Evolutionary conservation across 345 rosid species (phyloP), one percentile per base, ranked within the genome.

Genomic region (Rhodomyrtus tomentosa): DNA sequence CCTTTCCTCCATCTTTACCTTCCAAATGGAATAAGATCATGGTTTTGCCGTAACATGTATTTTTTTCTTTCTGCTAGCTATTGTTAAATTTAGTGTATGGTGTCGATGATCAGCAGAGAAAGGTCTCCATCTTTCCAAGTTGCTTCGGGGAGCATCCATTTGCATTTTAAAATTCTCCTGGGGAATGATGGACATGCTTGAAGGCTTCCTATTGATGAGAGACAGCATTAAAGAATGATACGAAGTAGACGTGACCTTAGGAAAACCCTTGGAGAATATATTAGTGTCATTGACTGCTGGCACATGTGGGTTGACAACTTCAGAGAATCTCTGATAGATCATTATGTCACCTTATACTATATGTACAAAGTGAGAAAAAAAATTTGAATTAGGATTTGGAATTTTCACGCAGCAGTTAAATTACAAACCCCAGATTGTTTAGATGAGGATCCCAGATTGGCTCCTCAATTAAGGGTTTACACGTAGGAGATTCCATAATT

Each of bases 271-370:
- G 20, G 42, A 45, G 40, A 82, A 45, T 82, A 32, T 32, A 82
- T 21, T 36, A 68, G 79, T 8, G 83, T 54, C 22, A 48, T 53
- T 82, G 59, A 82, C 83, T 20, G 58, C 59, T 51, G 83, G 59
- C 83, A 82, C 53, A 82, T 82, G 68, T 36, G 83, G 48, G 83
- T 82, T 38, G 83, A 82, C 83, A 82, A 53, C 55, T 40, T 53
- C 83, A 22, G 58, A 82, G 83, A 82, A 82, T 82, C 83, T 82
- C 83, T 82, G 83, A 36, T 81, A 82, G 48, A 82, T 53, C 76
- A 68, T 68, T 36, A 68, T 68, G 76, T 32, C 24, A 32, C 76
- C 42, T 32, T 22, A 68, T 68, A 68, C 42, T 32, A 68, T 68
- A 68, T 68, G 42, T 18, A 32, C 40, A 38, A 38, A 38, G 40